A percentile compares a stretch with the other conserved stretches of the same genome.
Evolutionary conservation across 352 stramenopile species (phyloP).

Genomic region (Pythium oligandrum): DNA sequence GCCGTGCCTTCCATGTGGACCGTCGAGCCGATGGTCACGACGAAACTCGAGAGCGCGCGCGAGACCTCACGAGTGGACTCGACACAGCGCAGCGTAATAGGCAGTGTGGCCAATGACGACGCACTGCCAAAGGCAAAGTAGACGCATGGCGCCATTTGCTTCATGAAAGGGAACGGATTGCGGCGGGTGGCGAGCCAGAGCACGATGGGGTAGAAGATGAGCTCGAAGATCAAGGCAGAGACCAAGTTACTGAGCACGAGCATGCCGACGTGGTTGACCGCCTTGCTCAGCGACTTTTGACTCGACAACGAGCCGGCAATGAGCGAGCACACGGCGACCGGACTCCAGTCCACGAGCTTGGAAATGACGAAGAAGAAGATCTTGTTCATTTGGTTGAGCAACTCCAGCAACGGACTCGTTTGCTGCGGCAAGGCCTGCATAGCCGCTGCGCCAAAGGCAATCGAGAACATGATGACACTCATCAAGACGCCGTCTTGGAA

Average conservation of each 20-base stretch:
- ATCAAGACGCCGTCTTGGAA: constrained; percentile 50
- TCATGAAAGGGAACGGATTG: constrained; percentile 60
- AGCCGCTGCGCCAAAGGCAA: constrained; percentile 52
- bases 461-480: constrained; percentile 60
- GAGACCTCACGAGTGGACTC: constrained; percentile 56
- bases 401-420: constrained; percentile 45
- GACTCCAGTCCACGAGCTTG: constrained; percentile 61
- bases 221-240: constrained; percentile 39
- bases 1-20: constrained; percentile 77
- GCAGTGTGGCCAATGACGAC: constrained; percentile 63
- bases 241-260: constrained; percentile 51
- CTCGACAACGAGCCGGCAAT: constrained; percentile 55
- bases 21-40: constrained; percentile 65
- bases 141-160: constrained; percentile 49
- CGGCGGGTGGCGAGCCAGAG: constrained; percentile 36
- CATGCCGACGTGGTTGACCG: constrained; percentile 46
- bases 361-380: constrained; percentile 67
- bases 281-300: constrained; percentile 35
- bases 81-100: constrained; percentile 61
- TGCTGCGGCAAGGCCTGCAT: constrained; percentile 46
- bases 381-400: constrained; percentile 65
- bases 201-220: constrained; percentile 51
- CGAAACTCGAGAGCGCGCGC: constrained; percentile 50
- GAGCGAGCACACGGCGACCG: constrained; percentile 62
- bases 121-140: constrained; percentile 65